phyloP scores from a whole-genome alignment of 1,284 basidiomycete genomes.

The Coniferiporia weirii region DNA sequence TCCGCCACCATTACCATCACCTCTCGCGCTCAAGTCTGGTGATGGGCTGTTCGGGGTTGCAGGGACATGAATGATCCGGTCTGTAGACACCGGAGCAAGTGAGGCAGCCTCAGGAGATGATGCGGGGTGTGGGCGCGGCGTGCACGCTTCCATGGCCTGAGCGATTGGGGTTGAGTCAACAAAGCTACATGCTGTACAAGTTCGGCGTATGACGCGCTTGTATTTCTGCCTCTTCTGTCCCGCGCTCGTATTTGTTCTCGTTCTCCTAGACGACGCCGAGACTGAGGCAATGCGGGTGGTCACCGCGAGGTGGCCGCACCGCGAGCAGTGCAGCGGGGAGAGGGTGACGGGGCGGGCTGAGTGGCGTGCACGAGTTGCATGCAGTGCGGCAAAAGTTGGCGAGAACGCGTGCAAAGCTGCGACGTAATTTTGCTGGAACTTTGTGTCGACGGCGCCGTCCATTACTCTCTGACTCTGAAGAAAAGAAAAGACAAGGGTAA shows the following conservation, averaged over 20 bases:
- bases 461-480: neutral
- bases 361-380: slow-evolving; percentile 37
- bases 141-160: neutral
- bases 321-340: slow-evolving; percentile 37
- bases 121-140: neutral
- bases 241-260: slow-evolving; percentile 5
- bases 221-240: neutral
- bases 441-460: slow-evolving; percentile 4
- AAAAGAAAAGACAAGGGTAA: neutral
- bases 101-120: neutral
- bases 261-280: neutral
- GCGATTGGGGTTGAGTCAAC: neutral
- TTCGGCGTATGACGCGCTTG: slow-evolving; percentile 1
- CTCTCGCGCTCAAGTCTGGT: neutral
- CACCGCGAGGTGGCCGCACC: slow-evolving; percentile 44
- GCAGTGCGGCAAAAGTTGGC: slow-evolving; percentile 54
- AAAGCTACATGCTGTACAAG: slow-evolving; percentile 6
- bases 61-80: neutral
- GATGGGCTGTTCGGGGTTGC: neutral
- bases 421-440: neutral
- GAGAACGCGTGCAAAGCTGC: slow-evolving; percentile 36
- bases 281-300: slow-evolving; percentile 22
- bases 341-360: slow-evolving; percentile 27
- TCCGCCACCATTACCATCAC: neutral
- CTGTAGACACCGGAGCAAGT: neutral